These are phyloP conservation scores for Fusarium virguliforme DNA, from an alignment of 2,329 filamentous ascomycete genomes.

Conservation along the genomic window DNA sequence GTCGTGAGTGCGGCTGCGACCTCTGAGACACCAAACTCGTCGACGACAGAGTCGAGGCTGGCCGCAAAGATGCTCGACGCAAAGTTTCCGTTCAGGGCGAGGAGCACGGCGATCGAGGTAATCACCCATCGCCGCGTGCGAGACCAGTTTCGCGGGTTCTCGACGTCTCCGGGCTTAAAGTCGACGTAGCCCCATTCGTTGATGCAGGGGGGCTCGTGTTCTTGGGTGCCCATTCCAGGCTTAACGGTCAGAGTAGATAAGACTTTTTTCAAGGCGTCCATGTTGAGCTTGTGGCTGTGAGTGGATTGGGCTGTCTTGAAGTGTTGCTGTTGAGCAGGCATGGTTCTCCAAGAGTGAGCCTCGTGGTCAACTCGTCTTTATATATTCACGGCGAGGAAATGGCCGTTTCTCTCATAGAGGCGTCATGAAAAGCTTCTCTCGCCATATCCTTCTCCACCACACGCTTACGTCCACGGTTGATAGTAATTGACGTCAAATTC, in stretches of 20 bases:
- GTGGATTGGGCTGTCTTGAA: background rate
- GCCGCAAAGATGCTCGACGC: slow-evolving; percentile 58
- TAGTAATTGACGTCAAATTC: slow-evolving; percentile 41
- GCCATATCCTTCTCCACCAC: slow-evolving; percentile 22
- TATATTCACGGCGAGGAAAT: background rate
- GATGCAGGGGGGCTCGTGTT: slow-evolving; percentile 57
- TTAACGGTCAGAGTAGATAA: slow-evolving; percentile 25
- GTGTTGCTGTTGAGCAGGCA: background rate
- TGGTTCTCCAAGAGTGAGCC: background rate
- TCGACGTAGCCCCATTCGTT: slow-evolving; percentile 67
- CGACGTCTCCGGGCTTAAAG: slow-evolving; percentile 67
- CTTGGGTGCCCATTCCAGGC: slow-evolving; percentile 15
- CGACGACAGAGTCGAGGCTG: slow-evolving; percentile 52
- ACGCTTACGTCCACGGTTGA: background rate
- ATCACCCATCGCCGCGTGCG: slow-evolving; percentile 58
- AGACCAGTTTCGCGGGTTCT: slow-evolving; percentile 67
- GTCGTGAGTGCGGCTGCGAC: slow-evolving; percentile 67
- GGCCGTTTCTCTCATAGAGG: background rate
- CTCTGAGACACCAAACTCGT: slow-evolving; percentile 62
- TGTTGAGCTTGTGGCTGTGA: background rate
- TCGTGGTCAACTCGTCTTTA: slow-evolving; percentile 4
- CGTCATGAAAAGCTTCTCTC: slow-evolving; percentile 22
- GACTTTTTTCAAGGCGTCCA: background rate
- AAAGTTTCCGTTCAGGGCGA: slow-evolving; percentile 71
- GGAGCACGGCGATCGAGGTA: slow-evolving; percentile 61